phyloP scores from a whole-genome alignment of 75 land plant species.

The Pinus taeda region DNA sequence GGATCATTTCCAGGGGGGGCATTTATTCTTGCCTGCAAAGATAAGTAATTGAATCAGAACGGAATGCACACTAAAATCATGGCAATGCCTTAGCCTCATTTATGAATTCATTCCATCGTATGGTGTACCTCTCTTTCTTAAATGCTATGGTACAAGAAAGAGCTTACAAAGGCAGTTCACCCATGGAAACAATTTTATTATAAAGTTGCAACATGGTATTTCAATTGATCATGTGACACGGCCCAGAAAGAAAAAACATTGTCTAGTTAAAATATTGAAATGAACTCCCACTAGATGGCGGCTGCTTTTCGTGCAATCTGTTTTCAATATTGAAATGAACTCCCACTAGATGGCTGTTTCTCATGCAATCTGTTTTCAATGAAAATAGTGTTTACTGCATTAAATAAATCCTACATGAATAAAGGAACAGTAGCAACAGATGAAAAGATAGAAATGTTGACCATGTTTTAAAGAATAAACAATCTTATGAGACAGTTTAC shows the following conservation, averaged over 20 bases:
- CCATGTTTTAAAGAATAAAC: too few relatives aligned
- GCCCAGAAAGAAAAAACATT: not conserved
- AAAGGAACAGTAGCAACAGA: not conserved
- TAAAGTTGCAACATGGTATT: not conserved
- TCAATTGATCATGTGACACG: not conserved
- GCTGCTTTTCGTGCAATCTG: too few relatives aligned
- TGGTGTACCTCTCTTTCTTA: not conserved
- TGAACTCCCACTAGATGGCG: too few relatives aligned
- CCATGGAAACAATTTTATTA: not conserved
- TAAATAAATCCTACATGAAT: not conserved
- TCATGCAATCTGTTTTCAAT: too few relatives aligned
- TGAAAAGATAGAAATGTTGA: too few relatives aligned
- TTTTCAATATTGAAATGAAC: not conserved
- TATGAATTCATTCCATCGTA: not conserved
- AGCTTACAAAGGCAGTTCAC: not conserved
- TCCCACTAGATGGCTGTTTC: too few relatives aligned
- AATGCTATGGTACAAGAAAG: not conserved
- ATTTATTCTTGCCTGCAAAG: conserved; percentile 61
- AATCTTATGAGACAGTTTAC: too few relatives aligned
- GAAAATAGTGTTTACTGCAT: too few relatives aligned
- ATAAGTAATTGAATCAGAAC: not conserved
- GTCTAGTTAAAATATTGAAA: not conserved
- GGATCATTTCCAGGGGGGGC: conserved; percentile 73
- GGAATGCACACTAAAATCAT: not conserved
- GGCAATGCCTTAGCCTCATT: not conserved